Percentiles rank a stretch among this genome's conserved stretches.
These are phyloP conservation scores for Claviceps cyperi DNA, from an alignment of 2,329 filamentous ascomycete species.

Conservation along the genomic window DNA sequence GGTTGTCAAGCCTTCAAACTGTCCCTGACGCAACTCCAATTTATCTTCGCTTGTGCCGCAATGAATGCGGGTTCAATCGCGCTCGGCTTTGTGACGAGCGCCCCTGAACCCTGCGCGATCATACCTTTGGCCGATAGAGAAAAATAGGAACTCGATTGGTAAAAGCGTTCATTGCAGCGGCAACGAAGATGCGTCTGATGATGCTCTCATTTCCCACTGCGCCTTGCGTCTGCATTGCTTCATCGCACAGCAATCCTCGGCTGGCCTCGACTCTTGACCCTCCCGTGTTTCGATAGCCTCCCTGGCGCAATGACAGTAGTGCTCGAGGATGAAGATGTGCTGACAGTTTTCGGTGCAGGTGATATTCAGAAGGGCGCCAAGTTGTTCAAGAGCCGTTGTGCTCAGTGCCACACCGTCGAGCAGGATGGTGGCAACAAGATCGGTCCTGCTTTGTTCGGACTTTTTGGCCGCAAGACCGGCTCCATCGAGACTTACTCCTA, in stretches of 20 bases:
- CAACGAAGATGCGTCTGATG: neutral
- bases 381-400: constrained; percentile 98
- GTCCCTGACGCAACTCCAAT: neutral
- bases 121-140: neutral
- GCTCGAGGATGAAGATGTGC: neutral
- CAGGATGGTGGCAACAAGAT: constrained; percentile 90
- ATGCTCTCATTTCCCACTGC: neutral
- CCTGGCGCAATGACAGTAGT: too few species aligned
- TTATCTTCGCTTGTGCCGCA: neutral
- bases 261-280: neutral
- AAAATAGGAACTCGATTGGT: neutral
- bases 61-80: neutral
- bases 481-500: constrained; percentile 86
- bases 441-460: constrained; percentile 89
- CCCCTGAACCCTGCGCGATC: constrained; percentile 2
- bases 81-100: neutral
- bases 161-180: neutral
- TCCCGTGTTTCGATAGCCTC: too few species aligned
- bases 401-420: constrained; percentile 96
- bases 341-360: constrained; percentile 36
- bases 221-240: neutral
- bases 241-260: neutral
- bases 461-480: constrained; percentile 93
- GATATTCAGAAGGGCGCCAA: constrained; percentile 92
- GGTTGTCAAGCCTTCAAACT: neutral